Evolutionary conservation across 768 basidiomycete species (phyloP).

Genomic region (Russula earlei): DNA sequence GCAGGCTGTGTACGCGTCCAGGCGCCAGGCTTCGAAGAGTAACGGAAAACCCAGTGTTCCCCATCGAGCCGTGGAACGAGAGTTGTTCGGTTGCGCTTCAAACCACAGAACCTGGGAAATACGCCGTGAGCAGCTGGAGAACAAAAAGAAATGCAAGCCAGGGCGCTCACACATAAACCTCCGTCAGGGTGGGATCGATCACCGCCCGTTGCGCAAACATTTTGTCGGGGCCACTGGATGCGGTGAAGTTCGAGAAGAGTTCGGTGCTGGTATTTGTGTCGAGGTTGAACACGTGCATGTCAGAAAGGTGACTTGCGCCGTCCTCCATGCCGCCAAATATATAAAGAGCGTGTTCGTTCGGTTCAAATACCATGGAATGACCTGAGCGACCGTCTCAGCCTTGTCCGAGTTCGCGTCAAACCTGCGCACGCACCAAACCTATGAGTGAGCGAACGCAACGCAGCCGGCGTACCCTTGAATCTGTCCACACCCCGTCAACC

Average conservation of each 20-base stretch:
- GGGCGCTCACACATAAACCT: constrained; percentile 61
- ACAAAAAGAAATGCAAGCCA: neutral
- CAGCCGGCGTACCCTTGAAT: constrained; percentile 20
- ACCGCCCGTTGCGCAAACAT: constrained; percentile 70
- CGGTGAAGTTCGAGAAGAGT: constrained; percentile 52
- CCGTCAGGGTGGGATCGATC: constrained; percentile 49
- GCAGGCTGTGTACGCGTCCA: constrained; percentile 37
- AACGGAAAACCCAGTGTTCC: constrained; percentile 62
- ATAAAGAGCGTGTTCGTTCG: constrained; percentile 45
- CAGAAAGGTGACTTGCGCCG: constrained; percentile 49
- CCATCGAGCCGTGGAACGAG: constrained; percentile 37
- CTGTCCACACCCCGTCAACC: constrained; percentile 7
- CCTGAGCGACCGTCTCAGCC: constrained; percentile 30
- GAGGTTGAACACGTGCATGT: constrained; percentile 70
- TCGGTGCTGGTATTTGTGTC: constrained; percentile 47
- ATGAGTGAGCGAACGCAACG: constrained; percentile 40
- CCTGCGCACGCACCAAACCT: constrained; percentile 43
- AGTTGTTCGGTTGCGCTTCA: constrained; percentile 36
- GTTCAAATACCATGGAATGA: constrained; percentile 76
- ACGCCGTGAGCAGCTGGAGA: neutral
- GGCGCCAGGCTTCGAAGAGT: constrained; percentile 46
- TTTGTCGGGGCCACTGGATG: constrained; percentile 56
- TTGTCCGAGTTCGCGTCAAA: neutral
- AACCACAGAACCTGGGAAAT: constrained; percentile 51
- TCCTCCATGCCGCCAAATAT: constrained; percentile 70